Evolutionary conservation across 148 eudicot genomes (phyloP).

Genomic region (Fagopyrum tataricum): DNA sequence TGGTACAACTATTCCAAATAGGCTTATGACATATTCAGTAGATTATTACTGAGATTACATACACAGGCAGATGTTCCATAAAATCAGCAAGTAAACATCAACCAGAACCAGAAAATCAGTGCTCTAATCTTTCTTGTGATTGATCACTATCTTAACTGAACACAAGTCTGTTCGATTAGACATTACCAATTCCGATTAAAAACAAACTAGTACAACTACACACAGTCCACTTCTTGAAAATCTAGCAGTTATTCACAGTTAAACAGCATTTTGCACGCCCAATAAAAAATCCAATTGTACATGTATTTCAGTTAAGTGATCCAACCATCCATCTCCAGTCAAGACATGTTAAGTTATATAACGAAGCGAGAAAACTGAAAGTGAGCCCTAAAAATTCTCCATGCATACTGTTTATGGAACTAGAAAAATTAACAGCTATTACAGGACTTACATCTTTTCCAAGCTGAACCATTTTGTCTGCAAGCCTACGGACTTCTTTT

Average conservation of each 20-base stretch:
- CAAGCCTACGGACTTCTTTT: constrained; percentile 89
- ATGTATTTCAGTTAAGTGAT: no score
- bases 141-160: not conserved
- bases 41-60: not conserved
- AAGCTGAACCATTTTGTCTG: constrained; percentile 91
- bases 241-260: not conserved
- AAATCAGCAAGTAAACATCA: not conserved
- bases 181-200: not conserved
- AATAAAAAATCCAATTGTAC: not conserved
- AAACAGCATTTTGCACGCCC: not conserved
- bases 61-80: not conserved
- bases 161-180: not conserved
- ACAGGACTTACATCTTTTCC: constrained; percentile 74
- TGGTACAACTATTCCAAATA: not conserved
- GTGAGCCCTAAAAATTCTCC: not conserved
- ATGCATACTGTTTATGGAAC: not conserved
- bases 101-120: not conserved
- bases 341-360: not conserved
- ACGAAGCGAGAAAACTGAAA: not conserved
- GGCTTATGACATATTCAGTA: not conserved
- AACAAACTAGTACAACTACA: not conserved
- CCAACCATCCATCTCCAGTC: not conserved
- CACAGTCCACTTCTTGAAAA: not conserved
- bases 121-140: not conserved
- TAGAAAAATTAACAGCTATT: not conserved